These are phyloP conservation scores for Ampelocalamus luodianensis DNA, from an alignment of 176 grass and related monocot genomes.

Conservation along the genomic window DNA sequence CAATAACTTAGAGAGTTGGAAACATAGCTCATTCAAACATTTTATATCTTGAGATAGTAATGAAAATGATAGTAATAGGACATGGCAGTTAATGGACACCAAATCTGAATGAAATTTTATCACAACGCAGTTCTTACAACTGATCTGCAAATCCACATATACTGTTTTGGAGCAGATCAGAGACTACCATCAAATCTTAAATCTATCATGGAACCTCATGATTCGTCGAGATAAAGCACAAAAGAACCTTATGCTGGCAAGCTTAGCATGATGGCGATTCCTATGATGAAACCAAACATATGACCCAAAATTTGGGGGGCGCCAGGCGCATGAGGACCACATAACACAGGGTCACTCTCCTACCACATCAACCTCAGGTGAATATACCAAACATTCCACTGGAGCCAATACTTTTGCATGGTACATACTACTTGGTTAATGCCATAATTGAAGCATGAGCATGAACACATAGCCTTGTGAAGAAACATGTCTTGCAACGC, in stretches of 20 bases:
- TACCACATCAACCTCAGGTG: background rate
- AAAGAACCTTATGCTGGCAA: background rate
- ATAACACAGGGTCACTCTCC: slow-evolving; percentile 1
- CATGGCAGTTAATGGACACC: background rate
- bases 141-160: background rate
- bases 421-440: background rate
- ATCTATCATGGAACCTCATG: background rate
- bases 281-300: background rate
- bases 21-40: background rate
- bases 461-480: background rate
- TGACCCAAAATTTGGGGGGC: background rate
- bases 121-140: background rate
- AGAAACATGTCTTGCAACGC: background rate
- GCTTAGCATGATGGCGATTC: background rate
- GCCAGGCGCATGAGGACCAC: background rate
- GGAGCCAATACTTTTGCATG: background rate
- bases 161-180: background rate
- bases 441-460: background rate
- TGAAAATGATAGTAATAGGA: background rate
- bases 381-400: background rate
- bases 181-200: background rate
- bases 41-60: background rate
- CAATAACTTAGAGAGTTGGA: background rate
- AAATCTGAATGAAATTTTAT: background rate
- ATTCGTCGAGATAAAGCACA: background rate